Conservation (phyloP, 805 yeast genomes). For the Spathaspora boniae region DNA sequence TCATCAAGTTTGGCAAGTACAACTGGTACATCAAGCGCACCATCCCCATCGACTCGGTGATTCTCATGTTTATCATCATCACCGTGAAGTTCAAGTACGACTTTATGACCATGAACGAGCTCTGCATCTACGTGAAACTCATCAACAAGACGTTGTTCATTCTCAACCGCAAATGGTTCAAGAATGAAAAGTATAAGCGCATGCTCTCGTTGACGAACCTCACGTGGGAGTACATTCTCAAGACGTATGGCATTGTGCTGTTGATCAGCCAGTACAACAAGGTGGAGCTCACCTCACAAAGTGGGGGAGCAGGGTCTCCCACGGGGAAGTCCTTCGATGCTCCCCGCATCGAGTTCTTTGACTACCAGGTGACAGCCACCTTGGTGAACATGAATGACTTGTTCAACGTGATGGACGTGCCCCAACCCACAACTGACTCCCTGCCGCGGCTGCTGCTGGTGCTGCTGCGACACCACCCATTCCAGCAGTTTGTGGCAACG, state of each 20-base stretch:
- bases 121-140: slow-evolving; percentile 35
- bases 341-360: slow-evolving; percentile 35
- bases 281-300: too few relatives aligned
- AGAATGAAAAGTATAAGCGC: slow-evolving; percentile 43
- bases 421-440: slow-evolving; percentile 30
- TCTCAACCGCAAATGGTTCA: slow-evolving; percentile 42
- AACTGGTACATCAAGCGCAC: slow-evolving; percentile 62
- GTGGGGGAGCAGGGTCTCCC: slow-evolving; percentile 15
- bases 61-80: slow-evolving; percentile 49
- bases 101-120: slow-evolving; percentile 34
- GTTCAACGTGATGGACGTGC: slow-evolving; percentile 41
- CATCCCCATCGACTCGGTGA: slow-evolving; percentile 59
- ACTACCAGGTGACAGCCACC: slow-evolving; percentile 39
- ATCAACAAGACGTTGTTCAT: slow-evolving; percentile 42
- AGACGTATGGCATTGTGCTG: slow-evolving; percentile 28
- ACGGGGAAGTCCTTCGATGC: slow-evolving; percentile 11
- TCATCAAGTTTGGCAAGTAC: slow-evolving; percentile 49
- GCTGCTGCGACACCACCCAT: neutral
- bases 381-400: slow-evolving; percentile 38
- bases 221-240: slow-evolving; percentile 42
- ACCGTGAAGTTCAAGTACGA: slow-evolving; percentile 49
- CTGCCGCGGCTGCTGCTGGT: neutral
- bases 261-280: slow-evolving; percentile 23
- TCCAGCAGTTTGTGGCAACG: neutral
- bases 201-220: slow-evolving; percentile 41